A percentile compares a stretch with the other conserved stretches of the same genome.
These are phyloP conservation scores for Colletotrichum lupini DNA, from an alignment of 2,329 filamentous ascomycete genomes.

Conservation along the genomic window DNA sequence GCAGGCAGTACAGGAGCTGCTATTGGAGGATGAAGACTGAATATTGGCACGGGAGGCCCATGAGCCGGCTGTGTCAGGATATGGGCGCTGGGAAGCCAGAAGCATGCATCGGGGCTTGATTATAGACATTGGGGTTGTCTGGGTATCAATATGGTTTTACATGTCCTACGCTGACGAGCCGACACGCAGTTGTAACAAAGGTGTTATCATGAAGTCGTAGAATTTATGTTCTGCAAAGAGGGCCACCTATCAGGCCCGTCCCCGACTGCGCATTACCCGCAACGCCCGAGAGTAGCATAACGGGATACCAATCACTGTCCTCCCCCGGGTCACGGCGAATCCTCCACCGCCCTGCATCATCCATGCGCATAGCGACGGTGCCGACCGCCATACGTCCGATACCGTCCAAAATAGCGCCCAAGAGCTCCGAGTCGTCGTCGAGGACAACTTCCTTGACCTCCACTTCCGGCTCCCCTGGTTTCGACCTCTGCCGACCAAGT, in stretches of 20 bases:
- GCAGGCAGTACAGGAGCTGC: conserved; percentile 45
- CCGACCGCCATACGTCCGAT: conserved; percentile 46
- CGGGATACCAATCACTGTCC: background rate
- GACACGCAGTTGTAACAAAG: too few species aligned
- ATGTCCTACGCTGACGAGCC: background rate
- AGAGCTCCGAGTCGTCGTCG: conserved; percentile 46
- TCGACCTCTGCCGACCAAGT: background rate
- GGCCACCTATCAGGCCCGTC: background rate
- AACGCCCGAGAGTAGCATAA: background rate
- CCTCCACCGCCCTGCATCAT: conserved; percentile 54
- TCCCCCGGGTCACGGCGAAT: conserved; percentile 38
- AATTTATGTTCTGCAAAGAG: background rate
- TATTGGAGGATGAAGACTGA: conserved; percentile 39
- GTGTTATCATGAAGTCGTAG: background rate
- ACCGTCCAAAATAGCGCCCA: conserved; percentile 49
- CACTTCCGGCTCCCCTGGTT: background rate
- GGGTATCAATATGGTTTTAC: background rate
- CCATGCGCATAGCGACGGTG: conserved; percentile 45
- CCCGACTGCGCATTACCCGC: background rate
- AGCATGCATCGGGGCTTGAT: background rate
- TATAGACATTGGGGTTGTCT: background rate
- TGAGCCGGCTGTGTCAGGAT: conserved; percentile 16
- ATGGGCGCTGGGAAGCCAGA: background rate
- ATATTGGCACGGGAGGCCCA: background rate
- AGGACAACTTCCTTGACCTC: background rate